Conservation (phyloP, 1,284 basidiomycete species). For the Ustilago lituana region DNA sequence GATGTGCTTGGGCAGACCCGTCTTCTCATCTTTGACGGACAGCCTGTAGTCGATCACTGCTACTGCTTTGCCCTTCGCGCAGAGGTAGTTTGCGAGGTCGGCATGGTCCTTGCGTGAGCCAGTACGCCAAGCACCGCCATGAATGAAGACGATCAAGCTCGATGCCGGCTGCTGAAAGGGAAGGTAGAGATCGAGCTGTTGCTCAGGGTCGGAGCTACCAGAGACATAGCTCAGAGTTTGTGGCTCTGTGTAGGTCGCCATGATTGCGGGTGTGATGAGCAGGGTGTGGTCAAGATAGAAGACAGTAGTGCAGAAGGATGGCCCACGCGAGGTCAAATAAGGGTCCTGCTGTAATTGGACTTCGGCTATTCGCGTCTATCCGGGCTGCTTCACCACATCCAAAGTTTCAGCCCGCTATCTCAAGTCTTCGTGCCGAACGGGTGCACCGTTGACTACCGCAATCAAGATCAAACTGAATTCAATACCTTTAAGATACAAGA, state of each 20-base stretch:
- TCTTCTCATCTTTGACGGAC: constrained; percentile 25
- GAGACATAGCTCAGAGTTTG: constrained; percentile 20
- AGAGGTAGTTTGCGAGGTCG: constrained; percentile 30
- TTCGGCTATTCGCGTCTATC: constrained; percentile 38
- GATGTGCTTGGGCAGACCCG: constrained; percentile 8
- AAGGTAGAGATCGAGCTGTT: constrained; percentile 43
- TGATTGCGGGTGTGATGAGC: neutral
- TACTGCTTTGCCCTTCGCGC: constrained; percentile 24
- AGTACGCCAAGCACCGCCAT: constrained; percentile 51
- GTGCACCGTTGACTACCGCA: too few species aligned
- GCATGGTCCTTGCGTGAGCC: constrained; percentile 32
- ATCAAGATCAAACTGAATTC: too few species aligned
- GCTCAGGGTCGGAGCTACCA: constrained; percentile 28
- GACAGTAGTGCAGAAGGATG: neutral
- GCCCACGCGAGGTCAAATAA: neutral
- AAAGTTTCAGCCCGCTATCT: too few species aligned
- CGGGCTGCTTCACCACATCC: too few species aligned
- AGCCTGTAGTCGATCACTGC: constrained; percentile 47
- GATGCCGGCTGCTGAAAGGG: constrained; percentile 5
- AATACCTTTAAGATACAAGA: too few species aligned
- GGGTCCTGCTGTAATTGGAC: constrained; percentile 3
- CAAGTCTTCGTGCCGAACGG: too few species aligned
- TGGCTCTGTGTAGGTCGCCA: neutral
- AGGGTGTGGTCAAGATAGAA: too few species aligned
- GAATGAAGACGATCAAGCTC: constrained; percentile 31